Evolutionary conservation across 352 stramenopile genomes (phyloP).

Genomic region (Phytophthora vignae): DNA sequence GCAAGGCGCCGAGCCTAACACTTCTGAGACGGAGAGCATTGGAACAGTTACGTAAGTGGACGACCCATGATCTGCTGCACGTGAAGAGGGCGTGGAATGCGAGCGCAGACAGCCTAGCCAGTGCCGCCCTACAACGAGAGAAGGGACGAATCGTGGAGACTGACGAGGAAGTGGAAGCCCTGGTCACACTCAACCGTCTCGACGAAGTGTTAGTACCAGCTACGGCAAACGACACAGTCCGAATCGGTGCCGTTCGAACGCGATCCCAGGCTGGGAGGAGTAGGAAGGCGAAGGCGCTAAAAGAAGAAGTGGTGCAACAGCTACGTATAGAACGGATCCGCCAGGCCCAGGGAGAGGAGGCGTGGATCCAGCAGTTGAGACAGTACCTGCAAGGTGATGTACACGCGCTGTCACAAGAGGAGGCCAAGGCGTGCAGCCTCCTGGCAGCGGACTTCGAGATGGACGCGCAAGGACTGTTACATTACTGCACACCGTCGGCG

Average conservation of each 20-base stretch:
- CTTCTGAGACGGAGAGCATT: neutral
- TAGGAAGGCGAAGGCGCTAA: neutral
- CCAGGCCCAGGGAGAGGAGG: neutral
- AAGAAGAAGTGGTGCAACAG: neutral
- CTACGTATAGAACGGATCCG: neutral
- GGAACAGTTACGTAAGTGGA: neutral
- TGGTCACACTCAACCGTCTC: too few species aligned
- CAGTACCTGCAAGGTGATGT: neutral
- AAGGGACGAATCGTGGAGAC: neutral
- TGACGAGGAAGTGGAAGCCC: too few species aligned
- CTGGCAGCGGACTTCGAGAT: neutral
- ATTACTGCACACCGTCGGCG: neutral
- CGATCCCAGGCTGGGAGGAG: neutral
- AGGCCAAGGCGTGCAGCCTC: neutral
- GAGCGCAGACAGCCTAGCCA: neutral
- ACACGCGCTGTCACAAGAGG: neutral
- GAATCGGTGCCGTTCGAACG: too few species aligned
- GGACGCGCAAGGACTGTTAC: neutral
- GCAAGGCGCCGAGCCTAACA: neutral
- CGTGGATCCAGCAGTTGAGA: slow-evolving; percentile 3
- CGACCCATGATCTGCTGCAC: neutral
- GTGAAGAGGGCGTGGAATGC: slow-evolving; percentile 12
- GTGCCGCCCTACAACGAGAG: neutral
- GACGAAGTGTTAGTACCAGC: neutral
- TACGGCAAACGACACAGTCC: too few species aligned